Base-by-base conservation (phyloP, 148 eudicot genomes). In the Amaranthus palmeri region DNA sequence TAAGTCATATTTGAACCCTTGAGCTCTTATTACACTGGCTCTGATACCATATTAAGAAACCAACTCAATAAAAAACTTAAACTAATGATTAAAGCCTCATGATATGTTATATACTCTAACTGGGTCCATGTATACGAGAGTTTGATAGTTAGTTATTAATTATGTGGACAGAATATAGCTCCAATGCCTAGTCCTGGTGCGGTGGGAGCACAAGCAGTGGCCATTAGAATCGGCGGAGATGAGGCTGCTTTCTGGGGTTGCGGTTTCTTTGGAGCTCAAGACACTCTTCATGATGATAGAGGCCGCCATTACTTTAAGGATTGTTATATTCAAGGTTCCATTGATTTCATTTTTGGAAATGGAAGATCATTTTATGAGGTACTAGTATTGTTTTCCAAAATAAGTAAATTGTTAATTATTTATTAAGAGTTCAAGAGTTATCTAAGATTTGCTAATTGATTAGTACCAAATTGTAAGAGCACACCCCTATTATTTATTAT, bases 241-340 rank as follows among this genome's bases (percentile, higher is more conserved):
- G 75, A 76, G 69, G 90, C 97, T 4, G 87, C 97, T 17, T 93
- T 93, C 67, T 93, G 95, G 98, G 97, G 98, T 11, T 91, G 98
- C 67, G 98, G 98, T 10, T 93, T 93, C 81, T 93, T 89, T 66
- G 98, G 98, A 58, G 92, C 97, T 5, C 97, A 93, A 54, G 98
- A 93, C 68, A 93, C 97, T 0, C 92, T 93, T 65, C 97, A 91
- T 45, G 98, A 93, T 43, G 98, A 91, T 53, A 71, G 91, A 76
- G 98, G 98, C 66, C 87, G 98, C 36, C 98, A 93, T 85, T 93
- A 93, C 85, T 93, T 88, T 76, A 87, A 82, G 68, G 98, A 93
- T 62, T 93, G 97, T 42, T 91, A 87, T 18, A 89, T 93, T 9
- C 98, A 93, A 72, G 98, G 98, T 18, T 93, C 98, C 9, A 90